phyloP scores from a whole-genome alignment of 78 protist genomes.

The Monocercomonoides exilis region DNA sequence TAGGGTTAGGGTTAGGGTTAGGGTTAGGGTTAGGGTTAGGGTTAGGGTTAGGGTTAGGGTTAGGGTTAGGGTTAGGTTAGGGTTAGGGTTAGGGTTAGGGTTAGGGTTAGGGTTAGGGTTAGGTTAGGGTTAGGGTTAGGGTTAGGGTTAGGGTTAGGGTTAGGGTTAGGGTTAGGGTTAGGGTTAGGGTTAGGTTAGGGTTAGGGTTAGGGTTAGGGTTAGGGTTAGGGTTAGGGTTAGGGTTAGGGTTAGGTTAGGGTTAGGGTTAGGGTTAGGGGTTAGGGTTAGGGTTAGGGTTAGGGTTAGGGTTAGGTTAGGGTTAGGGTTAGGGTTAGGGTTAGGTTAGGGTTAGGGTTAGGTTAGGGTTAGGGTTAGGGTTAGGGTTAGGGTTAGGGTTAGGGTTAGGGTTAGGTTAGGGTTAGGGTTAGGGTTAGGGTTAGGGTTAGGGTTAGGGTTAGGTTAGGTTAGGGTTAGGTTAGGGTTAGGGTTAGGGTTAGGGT shows the following conservation, averaged over 20 bases:
- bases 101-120: too few relatives aligned
- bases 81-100: slow-evolving; percentile 25
- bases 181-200: too few relatives aligned
- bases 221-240: slow-evolving; percentile 24
- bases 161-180: slow-evolving; percentile 24
- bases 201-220: slow-evolving; percentile 24
- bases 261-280: too few relatives aligned
- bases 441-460: too few relatives aligned
- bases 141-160: too few relatives aligned
- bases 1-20: slow-evolving; percentile 24
- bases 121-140: too few relatives aligned
- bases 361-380: background rate
- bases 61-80: slow-evolving; percentile 23
- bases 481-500: too few relatives aligned
- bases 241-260: too few relatives aligned
- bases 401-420: slow-evolving; percentile 23
- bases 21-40: slow-evolving; percentile 24
- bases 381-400: background rate
- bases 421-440: slow-evolving; percentile 3
- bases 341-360: too few relatives aligned
- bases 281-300: too few relatives aligned
- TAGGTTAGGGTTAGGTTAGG: too few relatives aligned
- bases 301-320: background rate
- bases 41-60: slow-evolving; percentile 14
- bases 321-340: too few relatives aligned